Evolutionary conservation across 106 monocot genomes (phyloP), one percentile per base, ranked within the genome.

Genomic region (Triglochin maritima): DNA sequence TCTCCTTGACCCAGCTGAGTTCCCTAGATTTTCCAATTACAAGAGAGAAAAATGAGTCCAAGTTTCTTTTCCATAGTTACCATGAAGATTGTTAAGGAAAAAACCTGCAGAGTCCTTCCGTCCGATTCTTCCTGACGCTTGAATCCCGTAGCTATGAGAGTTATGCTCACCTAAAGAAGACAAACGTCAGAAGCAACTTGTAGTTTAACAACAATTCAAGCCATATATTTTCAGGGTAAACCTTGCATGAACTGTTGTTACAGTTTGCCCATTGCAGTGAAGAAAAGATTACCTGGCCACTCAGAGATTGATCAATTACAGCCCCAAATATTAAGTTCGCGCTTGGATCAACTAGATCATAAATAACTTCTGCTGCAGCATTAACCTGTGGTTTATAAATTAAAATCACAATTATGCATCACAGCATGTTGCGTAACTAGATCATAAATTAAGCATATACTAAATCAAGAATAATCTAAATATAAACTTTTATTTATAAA

Each of bases 241-340:
- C n/a, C 64, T 3, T 64, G 45, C 13, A 64, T 47, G 4, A 64
- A 14, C 46, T 64, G 44, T 41, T 42, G 6, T 55, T 68, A 44
- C 55, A 54, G 48, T 64, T 54, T 13, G 29, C 11, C 53, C 45
- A 45, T 43, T 41, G 66, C 15, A 72, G 46, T 16, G n/a, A 43
- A 16, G 14, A 55, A n/a, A 49, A 66, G 67, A 86, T 84, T 80
- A 89, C 93, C 65, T 94, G 93, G 65, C 93, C 93, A 71, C 78
- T 86, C 16, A 84, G 67, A 67, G 89, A 89, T 9, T 65, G 89
- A 60, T 94, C 89, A 60, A 94, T 79, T 48, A 94, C 89, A 57
- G 89, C 83, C 57, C 89, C 93, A 82, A 94, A 94, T 89, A 94
- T 94, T 62, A 94, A 78, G 76, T 89, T 94, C 66, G 89, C 93